A percentile compares a stretch with the other conserved stretches of the same genome.
Conservation (phyloP, 2,329 filamentous ascomycete species). For the Ceratocystis albifundus region DNA sequence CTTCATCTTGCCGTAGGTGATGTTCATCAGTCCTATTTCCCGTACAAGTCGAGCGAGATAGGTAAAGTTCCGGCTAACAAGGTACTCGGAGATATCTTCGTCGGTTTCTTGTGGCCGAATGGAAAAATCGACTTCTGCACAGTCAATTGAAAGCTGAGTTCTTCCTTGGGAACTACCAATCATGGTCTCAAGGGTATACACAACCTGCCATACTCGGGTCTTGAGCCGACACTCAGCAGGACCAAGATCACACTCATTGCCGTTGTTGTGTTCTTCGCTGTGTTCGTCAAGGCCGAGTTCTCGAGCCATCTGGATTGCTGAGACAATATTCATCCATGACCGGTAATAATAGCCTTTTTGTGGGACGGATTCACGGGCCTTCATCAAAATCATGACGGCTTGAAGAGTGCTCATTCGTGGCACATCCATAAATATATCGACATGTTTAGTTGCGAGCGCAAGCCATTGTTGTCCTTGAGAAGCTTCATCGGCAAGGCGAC, state of each 20-base stretch:
- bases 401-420: constrained; percentile 85
- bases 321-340: constrained; percentile 92
- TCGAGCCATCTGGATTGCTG: constrained; percentile 84
- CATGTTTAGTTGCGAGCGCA: constrained; percentile 81
- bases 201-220: constrained; percentile 78
- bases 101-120: constrained; percentile 52
- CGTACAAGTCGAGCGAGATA: constrained; percentile 68
- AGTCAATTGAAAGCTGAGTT: constrained; percentile 62
- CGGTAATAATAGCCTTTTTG: constrained; percentile 93
- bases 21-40: constrained; percentile 66
- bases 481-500: constrained; percentile 70
- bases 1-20: constrained; percentile 60
- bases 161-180: constrained; percentile 84
- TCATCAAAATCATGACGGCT: constrained; percentile 73
- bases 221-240: constrained; percentile 70
- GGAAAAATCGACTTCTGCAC: constrained; percentile 64
- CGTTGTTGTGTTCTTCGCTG: constrained; percentile 62
- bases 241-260: constrained; percentile 55
- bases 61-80: constrained; percentile 71
- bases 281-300: constrained; percentile 86
- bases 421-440: constrained; percentile 86
- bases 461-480: constrained; percentile 86
- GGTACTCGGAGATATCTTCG: constrained; percentile 61
- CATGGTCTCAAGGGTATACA: constrained; percentile 82
- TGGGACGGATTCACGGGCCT: constrained; percentile 81